phyloP scores from a whole-genome alignment of 1,284 basidiomycete genomes.

The Rhodotorula sp. region DNA sequence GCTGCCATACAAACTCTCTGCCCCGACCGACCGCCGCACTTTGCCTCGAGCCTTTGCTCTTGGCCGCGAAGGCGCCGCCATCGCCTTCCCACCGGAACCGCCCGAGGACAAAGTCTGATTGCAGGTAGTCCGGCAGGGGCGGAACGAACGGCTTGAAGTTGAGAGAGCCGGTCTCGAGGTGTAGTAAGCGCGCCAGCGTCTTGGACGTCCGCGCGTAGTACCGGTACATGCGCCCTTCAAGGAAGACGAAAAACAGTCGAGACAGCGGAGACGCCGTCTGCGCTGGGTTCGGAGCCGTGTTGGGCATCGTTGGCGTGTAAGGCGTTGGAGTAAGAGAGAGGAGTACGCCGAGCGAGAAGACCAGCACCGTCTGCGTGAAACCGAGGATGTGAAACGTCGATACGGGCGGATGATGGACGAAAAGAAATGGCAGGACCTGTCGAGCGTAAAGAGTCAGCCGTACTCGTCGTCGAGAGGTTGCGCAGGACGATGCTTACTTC shows the following conservation, averaged over 20 bases:
- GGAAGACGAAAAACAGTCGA: conserved; percentile 30
- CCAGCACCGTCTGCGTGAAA: conserved; percentile 11
- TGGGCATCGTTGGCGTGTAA: neutral
- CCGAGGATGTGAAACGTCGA: conserved; percentile 10
- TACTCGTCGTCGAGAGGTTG: neutral
- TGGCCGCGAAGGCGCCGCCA: neutral
- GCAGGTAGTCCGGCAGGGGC: conserved; percentile 26
- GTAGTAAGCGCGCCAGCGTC: neutral
- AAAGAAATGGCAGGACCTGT: conserved; percentile 27
- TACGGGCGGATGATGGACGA: conserved; percentile 12
- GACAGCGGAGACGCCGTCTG: conserved; percentile 38
- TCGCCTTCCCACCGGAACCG: conserved; percentile 33
- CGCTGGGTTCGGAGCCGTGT: conserved; percentile 22
- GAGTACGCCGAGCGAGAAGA: conserved; percentile 2
- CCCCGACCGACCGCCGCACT: conserved; percentile 3
- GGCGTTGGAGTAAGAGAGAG: conserved; percentile 25
- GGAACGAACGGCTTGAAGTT: conserved; percentile 26
- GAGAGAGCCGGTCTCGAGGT: neutral
- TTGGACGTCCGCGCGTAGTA: conserved; percentile 18
- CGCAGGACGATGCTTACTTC: neutral
- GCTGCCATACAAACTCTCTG: conserved; percentile 22
- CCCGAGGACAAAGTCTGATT: conserved; percentile 11
- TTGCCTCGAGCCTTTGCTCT: neutral
- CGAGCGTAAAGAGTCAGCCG: neutral
- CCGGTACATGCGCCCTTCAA: conserved; percentile 27